These are phyloP conservation scores for Neurospora cerealis DNA, from an alignment of 495 filamentous ascomycete genomes.

Conservation along the genomic window DNA sequence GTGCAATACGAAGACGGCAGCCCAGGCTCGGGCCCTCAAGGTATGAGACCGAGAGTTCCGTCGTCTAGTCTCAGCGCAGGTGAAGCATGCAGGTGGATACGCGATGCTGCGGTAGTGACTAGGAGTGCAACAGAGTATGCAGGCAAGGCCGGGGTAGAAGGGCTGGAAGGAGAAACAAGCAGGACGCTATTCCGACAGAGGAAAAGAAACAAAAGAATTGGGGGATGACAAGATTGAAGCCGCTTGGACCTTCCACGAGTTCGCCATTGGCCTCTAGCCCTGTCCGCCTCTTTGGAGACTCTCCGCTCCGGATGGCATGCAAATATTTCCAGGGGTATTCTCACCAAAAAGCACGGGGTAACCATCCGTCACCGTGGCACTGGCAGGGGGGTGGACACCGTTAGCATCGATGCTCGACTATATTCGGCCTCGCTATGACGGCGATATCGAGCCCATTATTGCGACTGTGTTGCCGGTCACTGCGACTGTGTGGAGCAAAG, in stretches of 20 bases:
- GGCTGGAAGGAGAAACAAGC: slow-evolving; percentile 9
- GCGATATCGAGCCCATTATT: background rate
- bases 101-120: background rate
- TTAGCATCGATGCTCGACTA: slow-evolving; percentile 15
- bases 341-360: slow-evolving; percentile 6
- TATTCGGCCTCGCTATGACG: slow-evolving; percentile 14
- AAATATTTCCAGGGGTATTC: background rate
- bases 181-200: background rate
- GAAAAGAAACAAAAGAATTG: slow-evolving; percentile 17
- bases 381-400: slow-evolving; percentile 7
- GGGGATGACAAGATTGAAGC: slow-evolving; percentile 22
- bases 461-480: too few species aligned
- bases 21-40: background rate
- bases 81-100: background rate
- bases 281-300: background rate
- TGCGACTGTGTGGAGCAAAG: too few species aligned
- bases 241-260: slow-evolving; percentile 18
- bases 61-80: background rate
- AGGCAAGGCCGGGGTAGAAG: slow-evolving; percentile 2
- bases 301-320: background rate
- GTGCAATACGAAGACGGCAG: background rate
- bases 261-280: slow-evolving; percentile 10
- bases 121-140: background rate
- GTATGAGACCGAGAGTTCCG: background rate
- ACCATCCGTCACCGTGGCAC: slow-evolving; percentile 12